These are phyloP conservation scores for Fragaria iinumae DNA, from an alignment of 306 rosid species.

Conservation along the genomic window DNA sequence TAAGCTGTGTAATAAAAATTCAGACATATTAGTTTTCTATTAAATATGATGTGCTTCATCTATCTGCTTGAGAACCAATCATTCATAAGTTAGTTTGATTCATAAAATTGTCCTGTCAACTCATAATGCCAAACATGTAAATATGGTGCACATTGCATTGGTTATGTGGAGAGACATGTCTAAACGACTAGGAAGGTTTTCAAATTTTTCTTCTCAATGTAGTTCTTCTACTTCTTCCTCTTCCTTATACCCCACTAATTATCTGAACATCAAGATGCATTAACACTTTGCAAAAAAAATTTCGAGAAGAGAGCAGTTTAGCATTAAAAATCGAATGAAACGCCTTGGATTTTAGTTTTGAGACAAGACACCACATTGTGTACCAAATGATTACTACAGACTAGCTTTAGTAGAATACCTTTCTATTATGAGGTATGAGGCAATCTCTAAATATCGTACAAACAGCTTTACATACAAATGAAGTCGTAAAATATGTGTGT, in stretches of 20 bases:
- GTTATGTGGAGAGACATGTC: background rate
- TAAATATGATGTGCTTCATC: background rate
- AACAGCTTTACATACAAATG: background rate
- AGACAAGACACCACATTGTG: background rate
- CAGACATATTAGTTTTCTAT: background rate
- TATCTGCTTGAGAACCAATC: background rate
- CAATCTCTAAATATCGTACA: too few relatives aligned
- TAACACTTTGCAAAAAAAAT: background rate
- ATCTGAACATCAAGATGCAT: background rate
- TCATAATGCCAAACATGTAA: background rate
- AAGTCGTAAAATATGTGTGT: background rate
- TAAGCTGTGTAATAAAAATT: background rate
- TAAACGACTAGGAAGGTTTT: background rate
- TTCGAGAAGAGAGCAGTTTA: background rate
- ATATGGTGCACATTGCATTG: background rate
- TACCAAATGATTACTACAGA: background rate
- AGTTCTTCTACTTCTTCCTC: background rate
- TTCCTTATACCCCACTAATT: background rate
- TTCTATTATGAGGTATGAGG: background rate
- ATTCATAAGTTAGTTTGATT: background rate
- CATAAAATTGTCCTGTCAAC: background rate
- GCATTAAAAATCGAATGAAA: background rate
- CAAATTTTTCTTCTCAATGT: background rate
- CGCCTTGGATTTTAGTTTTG: background rate
- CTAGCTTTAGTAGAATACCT: background rate